Base-by-base conservation (phyloP, 75 land plant genomes). In the Pseudotsuga menziesii region DNA sequence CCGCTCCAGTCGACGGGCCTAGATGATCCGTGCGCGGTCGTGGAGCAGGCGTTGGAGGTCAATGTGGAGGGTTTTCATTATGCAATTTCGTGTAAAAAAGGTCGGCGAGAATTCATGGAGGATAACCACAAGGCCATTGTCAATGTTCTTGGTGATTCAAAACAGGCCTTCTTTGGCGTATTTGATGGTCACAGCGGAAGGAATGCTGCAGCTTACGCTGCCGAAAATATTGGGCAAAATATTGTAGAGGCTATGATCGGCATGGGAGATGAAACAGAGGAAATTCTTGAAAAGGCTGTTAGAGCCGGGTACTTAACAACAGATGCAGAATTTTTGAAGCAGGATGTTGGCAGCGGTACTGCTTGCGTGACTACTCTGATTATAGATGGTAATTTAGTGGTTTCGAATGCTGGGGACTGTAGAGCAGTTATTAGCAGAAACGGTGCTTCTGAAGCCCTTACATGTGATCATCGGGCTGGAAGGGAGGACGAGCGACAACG, bases 101-200 rank as follows among this genome's bases (percentile, higher is more conserved):
- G 90, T n/a, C 73, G 75, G 32, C 61, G 80, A 61, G 56, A 66
- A 14, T 58, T 48, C 11, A 69, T 81, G 83, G 89, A 87, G 54
- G 89, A 87, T 73, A 72, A 76, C 13, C 79, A 76, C 60, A 75
- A 41, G 4, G 87, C 80, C 16, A 73, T 79, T 0, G 58, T 76
- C 15, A 57, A 82, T 44, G 61, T 84, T 16, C 5, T 62, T 73
- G 87, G 84, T 23, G 26, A 85, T 25, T 17, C 83, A 2, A 67
- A 36, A 17, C 83, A 81, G 83, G 89, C 94, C 13, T 85, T 89
- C 26, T 94, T 91, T 80, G 94, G 96, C 9, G 79, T 94, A 4
- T 94, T 94, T 85, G 96, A 94, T 82, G 96, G 96, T 4, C 96
- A 94, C 80, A 92, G 96, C n/a, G 96, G 96, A 0, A 6, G 67